Evolutionary conservation across 2,329 filamentous ascomycete genomes (phyloP).

Genomic region (Lachnellula occidentalis): DNA sequence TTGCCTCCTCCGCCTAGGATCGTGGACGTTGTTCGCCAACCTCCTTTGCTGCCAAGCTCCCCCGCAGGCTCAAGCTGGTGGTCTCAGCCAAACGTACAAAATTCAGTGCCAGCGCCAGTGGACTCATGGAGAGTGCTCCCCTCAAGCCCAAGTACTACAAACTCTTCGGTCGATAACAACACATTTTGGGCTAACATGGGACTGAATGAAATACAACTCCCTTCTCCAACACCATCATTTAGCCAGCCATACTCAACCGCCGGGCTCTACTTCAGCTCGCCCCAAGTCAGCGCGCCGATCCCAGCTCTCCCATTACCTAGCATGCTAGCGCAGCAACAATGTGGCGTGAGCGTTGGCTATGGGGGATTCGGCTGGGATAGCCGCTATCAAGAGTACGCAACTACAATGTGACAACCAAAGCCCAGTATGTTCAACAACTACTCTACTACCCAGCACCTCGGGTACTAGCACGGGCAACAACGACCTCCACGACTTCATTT

Average conservation of each 20-base stretch:
- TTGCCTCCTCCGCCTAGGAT: slow-evolving; percentile 82
- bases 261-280: slow-evolving; percentile 73
- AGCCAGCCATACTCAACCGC: slow-evolving; percentile 72
- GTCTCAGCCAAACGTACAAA: slow-evolving; percentile 64
- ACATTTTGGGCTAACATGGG: slow-evolving; percentile 76
- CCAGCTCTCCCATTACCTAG: slow-evolving; percentile 77
- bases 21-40: slow-evolving; percentile 82
- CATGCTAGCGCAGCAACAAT: slow-evolving; percentile 75
- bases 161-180: slow-evolving; percentile 61
- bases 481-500: slow-evolving; percentile 15
- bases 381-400: slow-evolving; percentile 71
- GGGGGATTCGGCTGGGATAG: slow-evolving; percentile 80
- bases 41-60: slow-evolving; percentile 79
- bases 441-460: slow-evolving; percentile 46
- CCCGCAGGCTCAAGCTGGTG: slow-evolving; percentile 71
- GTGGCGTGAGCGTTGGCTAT: slow-evolving; percentile 72
- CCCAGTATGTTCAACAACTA: slow-evolving; percentile 34
- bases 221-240: slow-evolving; percentile 75
- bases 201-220: slow-evolving; percentile 67
- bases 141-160: slow-evolving; percentile 77
- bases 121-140: slow-evolving; percentile 89
- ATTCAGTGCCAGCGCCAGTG: slow-evolving; percentile 62
- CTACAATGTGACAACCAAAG: slow-evolving; percentile 74
- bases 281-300: slow-evolving; percentile 67
- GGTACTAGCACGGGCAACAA: slow-evolving; percentile 31